Conservation (phyloP, 129 eudicot genomes). For the Saposhnikovia divaricata region DNA sequence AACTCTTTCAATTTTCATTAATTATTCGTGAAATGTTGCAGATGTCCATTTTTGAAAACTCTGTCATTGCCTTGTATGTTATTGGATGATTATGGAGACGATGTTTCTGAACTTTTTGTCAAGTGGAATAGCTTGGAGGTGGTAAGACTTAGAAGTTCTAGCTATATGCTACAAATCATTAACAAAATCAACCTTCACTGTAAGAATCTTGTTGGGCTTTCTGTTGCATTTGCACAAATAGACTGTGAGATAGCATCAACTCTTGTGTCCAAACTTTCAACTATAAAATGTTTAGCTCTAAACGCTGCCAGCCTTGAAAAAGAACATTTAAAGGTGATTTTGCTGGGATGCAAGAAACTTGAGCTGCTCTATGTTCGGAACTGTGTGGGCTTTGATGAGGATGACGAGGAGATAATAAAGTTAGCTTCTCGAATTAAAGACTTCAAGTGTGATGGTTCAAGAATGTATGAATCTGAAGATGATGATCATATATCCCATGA, state of each 20-base stretch:
- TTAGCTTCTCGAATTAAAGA: not conserved
- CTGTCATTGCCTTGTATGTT: not conserved
- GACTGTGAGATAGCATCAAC: not conserved
- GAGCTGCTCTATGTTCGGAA: not conserved
- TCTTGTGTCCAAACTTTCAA: not conserved
- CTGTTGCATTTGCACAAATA: not conserved
- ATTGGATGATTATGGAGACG: not conserved
- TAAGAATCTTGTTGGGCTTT: not conserved
- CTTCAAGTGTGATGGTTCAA: not conserved
- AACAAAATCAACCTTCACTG: not conserved
- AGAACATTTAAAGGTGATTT: not conserved
- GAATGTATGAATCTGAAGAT: too few relatives aligned
- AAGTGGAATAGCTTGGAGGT: not conserved
- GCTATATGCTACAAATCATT: not conserved
- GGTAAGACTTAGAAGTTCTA: too few relatives aligned
- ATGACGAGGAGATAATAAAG: conserved; percentile 7
- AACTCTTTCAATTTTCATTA: too few relatives aligned
- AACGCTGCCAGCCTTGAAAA: not conserved
- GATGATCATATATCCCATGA: too few relatives aligned
- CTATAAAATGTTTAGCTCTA: not conserved
- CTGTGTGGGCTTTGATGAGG: not conserved
- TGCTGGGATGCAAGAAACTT: conserved; percentile 4
- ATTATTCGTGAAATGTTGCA: not conserved
- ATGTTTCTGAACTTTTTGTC: not conserved
- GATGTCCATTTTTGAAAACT: not conserved